A percentile compares a stretch with the other conserved stretches of the same genome.
phyloP scores from a whole-genome alignment of 305 asterid species.

The Fraxinus nigra region DNA sequence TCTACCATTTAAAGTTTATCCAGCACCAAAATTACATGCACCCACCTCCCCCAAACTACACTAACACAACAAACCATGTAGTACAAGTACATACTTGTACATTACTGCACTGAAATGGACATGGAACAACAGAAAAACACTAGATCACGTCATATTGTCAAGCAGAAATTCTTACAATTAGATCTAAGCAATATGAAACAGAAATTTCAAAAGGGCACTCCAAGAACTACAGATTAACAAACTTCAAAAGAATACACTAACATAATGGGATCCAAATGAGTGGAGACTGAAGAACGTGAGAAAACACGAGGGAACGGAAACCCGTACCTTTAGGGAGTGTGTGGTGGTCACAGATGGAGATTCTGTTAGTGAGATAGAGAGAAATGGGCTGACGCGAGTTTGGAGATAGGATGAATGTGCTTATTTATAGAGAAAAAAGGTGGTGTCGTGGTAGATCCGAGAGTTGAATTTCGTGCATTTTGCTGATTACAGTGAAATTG shows the following conservation, averaged over 20 bases:
- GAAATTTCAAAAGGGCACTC: constrained; percentile 7
- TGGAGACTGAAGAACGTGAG: not conserved
- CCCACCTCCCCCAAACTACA: constrained; percentile 8
- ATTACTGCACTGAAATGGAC: not conserved
- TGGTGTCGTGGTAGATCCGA: constrained; percentile 27
- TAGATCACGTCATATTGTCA: constrained; percentile 5
- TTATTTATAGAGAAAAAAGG: constrained; percentile 38
- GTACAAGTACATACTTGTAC: not conserved
- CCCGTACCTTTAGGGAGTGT: constrained; percentile 38
- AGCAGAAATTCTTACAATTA: constrained; percentile 19
- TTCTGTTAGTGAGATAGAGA: constrained; percentile 12
- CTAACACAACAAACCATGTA: not conserved
- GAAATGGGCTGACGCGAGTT: constrained; percentile 45
- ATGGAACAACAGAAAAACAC: constrained; percentile 8
- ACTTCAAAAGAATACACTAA: not conserved
- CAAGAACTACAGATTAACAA: constrained; percentile 3
- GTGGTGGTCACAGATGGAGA: constrained; percentile 13
- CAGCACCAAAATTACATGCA: constrained; percentile 1
- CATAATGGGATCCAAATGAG: not conserved
- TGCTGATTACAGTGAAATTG: constrained; percentile 14
- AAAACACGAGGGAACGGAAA: constrained; percentile 17
- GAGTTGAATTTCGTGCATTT: constrained; percentile 1
- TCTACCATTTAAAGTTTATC: constrained; percentile 22
- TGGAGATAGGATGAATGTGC: constrained; percentile 15
- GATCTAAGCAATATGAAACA: constrained; percentile 28